phyloP scores from a whole-genome alignment of 306 rosid species.

The Casuarina glauca region DNA sequence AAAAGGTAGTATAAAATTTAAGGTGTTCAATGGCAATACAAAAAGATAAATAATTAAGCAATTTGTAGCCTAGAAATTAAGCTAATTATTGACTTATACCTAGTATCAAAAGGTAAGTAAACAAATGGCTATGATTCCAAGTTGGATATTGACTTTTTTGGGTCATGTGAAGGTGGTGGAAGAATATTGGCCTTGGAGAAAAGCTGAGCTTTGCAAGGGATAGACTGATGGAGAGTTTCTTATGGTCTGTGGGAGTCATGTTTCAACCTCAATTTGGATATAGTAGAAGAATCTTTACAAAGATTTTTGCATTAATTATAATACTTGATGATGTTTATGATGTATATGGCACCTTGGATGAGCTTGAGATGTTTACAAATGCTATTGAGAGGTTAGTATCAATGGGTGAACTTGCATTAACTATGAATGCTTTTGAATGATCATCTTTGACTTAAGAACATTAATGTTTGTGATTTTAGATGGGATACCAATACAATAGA shows the following conservation, averaged over 20 bases:
- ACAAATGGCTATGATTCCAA: not conserved
- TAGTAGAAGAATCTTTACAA: not conserved
- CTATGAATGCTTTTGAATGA: not conserved
- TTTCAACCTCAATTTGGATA: conserved; percentile 11
- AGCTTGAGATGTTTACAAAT: not conserved
- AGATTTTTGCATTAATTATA: not conserved
- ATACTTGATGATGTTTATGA: conserved; percentile 9
- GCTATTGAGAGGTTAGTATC: conserved; percentile 5
- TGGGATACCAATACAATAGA: not conserved
- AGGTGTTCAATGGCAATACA: too few species aligned
- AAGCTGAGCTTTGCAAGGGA: conserved; percentile 26
- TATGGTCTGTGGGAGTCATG: conserved; percentile 7
- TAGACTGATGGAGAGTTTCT: conserved; percentile 15
- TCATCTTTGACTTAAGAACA: too few species aligned
- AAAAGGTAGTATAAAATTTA: too few species aligned
- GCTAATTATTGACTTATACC: not conserved
- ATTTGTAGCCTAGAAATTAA: not conserved
- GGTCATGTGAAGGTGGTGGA: conserved; percentile 13
- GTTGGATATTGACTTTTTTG: not conserved
- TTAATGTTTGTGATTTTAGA: not conserved
- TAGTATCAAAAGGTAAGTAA: not conserved
- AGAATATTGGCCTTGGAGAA: not conserved
- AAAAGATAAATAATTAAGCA: not conserved
- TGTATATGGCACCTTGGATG: conserved; percentile 6
- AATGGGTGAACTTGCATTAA: not conserved